Conservation (phyloP, 768 basidiomycete species). For the Hypholoma fasciculare region DNA sequence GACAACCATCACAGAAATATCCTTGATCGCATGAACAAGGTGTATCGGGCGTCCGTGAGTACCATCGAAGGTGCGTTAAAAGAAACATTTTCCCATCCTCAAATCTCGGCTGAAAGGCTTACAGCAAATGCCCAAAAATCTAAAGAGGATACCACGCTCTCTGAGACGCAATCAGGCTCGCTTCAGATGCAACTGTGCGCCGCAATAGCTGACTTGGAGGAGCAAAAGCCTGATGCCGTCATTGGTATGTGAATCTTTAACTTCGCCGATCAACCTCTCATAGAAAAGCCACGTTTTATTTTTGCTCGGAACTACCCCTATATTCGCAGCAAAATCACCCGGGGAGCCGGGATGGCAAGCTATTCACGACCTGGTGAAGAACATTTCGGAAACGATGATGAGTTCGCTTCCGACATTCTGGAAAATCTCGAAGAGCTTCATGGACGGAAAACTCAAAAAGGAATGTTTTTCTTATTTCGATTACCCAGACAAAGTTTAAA, state of each 20-base stretch:
- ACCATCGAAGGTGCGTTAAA: slow-evolving; percentile 51
- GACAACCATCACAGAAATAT: slow-evolving; percentile 92
- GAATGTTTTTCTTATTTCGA: slow-evolving; percentile 36
- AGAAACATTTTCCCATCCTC: slow-evolving; percentile 6
- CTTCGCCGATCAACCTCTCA: slow-evolving; percentile 2
- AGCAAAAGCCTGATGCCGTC: slow-evolving; percentile 59
- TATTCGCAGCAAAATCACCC: slow-evolving; percentile 56
- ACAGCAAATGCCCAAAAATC: slow-evolving; percentile 51
- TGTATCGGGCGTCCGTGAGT: slow-evolving; percentile 53
- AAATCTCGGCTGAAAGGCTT: slow-evolving; percentile 10
- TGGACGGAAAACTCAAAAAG: slow-evolving; percentile 92
- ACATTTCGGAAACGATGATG: slow-evolving; percentile 82
- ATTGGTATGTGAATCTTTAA: slow-evolving; percentile 46
- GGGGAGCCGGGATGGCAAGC: slow-evolving; percentile 84
- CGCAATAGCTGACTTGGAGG: slow-evolving; percentile 60
- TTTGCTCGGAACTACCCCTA: not conserved
- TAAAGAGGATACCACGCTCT: slow-evolving; percentile 30
- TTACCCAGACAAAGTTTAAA: slow-evolving; percentile 4
- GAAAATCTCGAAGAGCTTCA: slow-evolving; percentile 87
- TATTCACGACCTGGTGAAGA: slow-evolving; percentile 77
- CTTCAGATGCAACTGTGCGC: slow-evolving; percentile 59
- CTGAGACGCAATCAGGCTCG: slow-evolving; percentile 40
- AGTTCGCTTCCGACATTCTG: slow-evolving; percentile 91
- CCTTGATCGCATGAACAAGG: slow-evolving; percentile 69
- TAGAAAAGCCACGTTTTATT: not conserved